phyloP scores from a whole-genome alignment of 805 yeast species.

The Yarrowia phangngaensis region DNA sequence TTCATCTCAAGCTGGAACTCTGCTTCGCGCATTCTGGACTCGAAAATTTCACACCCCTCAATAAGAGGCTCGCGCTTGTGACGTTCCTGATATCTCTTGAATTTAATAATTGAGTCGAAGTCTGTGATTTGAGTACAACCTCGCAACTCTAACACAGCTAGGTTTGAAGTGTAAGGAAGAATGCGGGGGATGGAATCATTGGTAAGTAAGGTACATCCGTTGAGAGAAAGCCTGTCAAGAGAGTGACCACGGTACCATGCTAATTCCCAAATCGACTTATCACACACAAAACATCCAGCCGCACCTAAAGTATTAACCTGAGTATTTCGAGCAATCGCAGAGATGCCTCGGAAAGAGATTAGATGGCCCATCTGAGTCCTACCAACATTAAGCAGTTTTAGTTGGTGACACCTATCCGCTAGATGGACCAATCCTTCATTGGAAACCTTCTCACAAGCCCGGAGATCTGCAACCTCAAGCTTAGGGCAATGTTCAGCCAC shows the following conservation, averaged over 20 bases:
- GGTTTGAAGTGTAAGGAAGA: slow-evolving; percentile 51
- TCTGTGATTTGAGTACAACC: slow-evolving; percentile 55
- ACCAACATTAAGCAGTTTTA: slow-evolving; percentile 70
- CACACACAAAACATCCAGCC: slow-evolving; percentile 83
- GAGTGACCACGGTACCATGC: slow-evolving; percentile 51
- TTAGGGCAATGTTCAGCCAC: slow-evolving; percentile 56
- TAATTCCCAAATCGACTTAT: slow-evolving; percentile 75
- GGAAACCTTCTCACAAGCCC: slow-evolving; percentile 77
- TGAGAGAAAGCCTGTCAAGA: slow-evolving; percentile 66
- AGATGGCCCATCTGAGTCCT: slow-evolving; percentile 64
- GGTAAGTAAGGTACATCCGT: slow-evolving; percentile 61
- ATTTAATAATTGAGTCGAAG: slow-evolving; percentile 62
- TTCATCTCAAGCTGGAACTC: slow-evolving; percentile 56
- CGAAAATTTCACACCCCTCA: slow-evolving; percentile 74
- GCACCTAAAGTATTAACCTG: slow-evolving; percentile 68
- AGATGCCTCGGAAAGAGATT: slow-evolving; percentile 67
- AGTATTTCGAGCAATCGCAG: slow-evolving; percentile 55
- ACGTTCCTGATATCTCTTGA: slow-evolving; percentile 46
- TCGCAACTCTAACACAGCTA: slow-evolving; percentile 75
- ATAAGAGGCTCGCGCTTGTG: slow-evolving; percentile 52
- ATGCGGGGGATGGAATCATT: slow-evolving; percentile 56
- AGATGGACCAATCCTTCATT: slow-evolving; percentile 73
- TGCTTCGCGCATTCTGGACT: slow-evolving; percentile 54
- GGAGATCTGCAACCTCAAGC: slow-evolving; percentile 62
- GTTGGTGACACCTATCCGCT: slow-evolving; percentile 54